These are phyloP conservation scores for Orychophragmus violaceus DNA, from an alignment of 345 rosid species.

Conservation along the genomic window DNA sequence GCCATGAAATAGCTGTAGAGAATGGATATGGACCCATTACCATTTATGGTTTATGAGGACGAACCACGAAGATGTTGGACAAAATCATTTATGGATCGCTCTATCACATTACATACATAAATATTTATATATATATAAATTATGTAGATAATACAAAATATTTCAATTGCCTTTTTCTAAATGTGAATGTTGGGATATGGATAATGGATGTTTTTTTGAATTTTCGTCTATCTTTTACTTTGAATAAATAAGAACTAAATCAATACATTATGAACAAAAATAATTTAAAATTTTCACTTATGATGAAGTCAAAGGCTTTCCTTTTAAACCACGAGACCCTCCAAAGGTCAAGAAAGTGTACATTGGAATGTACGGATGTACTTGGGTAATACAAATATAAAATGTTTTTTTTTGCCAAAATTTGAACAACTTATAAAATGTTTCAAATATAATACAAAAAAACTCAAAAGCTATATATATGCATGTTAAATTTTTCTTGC, in stretches of 20 bases:
- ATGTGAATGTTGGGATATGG: not conserved
- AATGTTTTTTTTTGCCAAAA: no score
- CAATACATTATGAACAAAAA: not conserved
- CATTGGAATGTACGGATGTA: conserved; percentile 24
- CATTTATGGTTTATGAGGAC: not conserved
- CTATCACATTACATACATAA: not conserved
- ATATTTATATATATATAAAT: not conserved
- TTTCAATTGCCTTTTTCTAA: not conserved
- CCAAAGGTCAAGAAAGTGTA: not conserved
- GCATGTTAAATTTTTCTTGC: no score
- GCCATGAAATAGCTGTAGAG: conserved; percentile 32
- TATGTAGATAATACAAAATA: not conserved
- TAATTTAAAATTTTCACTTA: not conserved
- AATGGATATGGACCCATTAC: conserved; percentile 26
- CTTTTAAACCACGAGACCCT: not conserved
- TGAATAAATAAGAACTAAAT: not conserved
- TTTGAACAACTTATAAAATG: no score
- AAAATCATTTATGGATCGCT: conserved; percentile 28
- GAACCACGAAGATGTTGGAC: conserved; percentile 3
- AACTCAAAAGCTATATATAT: conserved; percentile 1
- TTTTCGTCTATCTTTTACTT: not conserved
- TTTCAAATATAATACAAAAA: not conserved
- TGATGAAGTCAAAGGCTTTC: not conserved
- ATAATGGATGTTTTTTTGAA: no score
- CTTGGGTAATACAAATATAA: conserved; percentile 2